Evolutionary conservation across 1,284 basidiomycete genomes (phyloP).

Genomic region (Ceratobasidium sp.): DNA sequence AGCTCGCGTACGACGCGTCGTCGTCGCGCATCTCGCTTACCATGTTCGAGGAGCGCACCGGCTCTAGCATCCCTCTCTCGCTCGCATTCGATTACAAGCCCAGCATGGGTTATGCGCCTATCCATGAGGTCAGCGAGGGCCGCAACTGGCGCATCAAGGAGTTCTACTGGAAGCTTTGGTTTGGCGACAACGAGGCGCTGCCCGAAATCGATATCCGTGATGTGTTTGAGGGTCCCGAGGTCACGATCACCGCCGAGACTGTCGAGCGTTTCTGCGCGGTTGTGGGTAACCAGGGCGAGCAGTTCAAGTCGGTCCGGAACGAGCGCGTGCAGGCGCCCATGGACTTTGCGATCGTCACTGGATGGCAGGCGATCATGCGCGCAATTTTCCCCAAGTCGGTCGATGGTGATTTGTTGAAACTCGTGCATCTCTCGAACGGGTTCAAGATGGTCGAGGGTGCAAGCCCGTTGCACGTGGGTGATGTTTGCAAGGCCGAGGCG

Average conservation of each 20-base stretch:
- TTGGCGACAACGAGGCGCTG: constrained; percentile 83
- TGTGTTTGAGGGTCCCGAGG: constrained; percentile 86
- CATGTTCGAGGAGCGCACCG: constrained; percentile 87
- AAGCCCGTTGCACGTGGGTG: constrained; percentile 83
- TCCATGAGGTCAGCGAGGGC: constrained; percentile 89
- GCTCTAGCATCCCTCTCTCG: constrained; percentile 81
- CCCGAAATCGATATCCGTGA: constrained; percentile 82
- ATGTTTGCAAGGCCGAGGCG: constrained; percentile 91
- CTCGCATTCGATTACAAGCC: constrained; percentile 92
- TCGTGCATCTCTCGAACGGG: constrained; percentile 97
- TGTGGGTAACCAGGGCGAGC: constrained; percentile 92
- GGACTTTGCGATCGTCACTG: constrained; percentile 99
- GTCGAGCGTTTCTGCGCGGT: constrained; percentile 94
- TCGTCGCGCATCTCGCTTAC: constrained; percentile 78
- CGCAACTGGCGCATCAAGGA: constrained; percentile 95
- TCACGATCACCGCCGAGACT: constrained; percentile 79
- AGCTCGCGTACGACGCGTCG: constrained; percentile 73
- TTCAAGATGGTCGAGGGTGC: constrained; percentile 90
- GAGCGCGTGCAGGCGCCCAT: constrained; percentile 88
- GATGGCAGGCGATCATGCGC: constrained; percentile 98
- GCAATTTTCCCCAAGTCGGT: constrained; percentile 94
- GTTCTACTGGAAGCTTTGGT: constrained; percentile 98
- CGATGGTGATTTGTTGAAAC: constrained; percentile 93
- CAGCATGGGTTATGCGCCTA: constrained; percentile 89
- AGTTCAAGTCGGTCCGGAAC: constrained; percentile 84